Conservation (phyloP, 1,284 basidiomycete species). For the Cryptococcus amylolentus region DNA sequence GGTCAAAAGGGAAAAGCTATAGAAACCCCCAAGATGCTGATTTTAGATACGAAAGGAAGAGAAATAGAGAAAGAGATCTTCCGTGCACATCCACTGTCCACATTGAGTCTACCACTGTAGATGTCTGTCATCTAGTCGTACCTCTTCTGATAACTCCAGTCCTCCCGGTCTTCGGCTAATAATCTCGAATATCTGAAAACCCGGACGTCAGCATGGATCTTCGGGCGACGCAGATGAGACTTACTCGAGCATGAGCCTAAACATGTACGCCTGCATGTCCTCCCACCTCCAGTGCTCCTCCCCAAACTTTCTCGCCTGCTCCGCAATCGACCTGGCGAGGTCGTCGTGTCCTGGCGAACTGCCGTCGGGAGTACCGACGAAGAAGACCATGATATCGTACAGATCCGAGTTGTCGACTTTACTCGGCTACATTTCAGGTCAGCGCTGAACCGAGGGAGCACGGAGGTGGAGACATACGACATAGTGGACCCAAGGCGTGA, state of each 20-base stretch:
- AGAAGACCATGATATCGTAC: constrained; percentile 54
- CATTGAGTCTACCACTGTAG: too few relatives aligned
- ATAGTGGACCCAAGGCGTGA: constrained; percentile 52
- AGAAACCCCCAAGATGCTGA: too few relatives aligned
- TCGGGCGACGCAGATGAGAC: constrained; percentile 2
- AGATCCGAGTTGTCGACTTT: constrained; percentile 54
- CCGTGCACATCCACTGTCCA: too few relatives aligned
- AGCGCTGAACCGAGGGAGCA: not conserved
- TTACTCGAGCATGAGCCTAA: constrained; percentile 41
- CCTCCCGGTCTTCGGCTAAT: constrained; percentile 32
- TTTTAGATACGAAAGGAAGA: not conserved
- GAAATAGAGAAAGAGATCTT: not conserved
- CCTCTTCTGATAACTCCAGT: constrained; percentile 26
- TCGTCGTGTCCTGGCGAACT: constrained; percentile 45
- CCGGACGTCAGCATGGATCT: not conserved
- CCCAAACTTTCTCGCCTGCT: constrained; percentile 49
- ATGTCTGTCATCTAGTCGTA: constrained; percentile 7
- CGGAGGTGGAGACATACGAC: constrained; percentile 21
- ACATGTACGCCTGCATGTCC: constrained; percentile 54
- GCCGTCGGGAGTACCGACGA: constrained; percentile 50
- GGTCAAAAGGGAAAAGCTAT: too few relatives aligned
- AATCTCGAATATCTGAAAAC: constrained; percentile 28
- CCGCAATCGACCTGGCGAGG: constrained; percentile 50
- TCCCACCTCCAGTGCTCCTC: constrained; percentile 52
- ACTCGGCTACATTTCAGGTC: constrained; percentile 38